Evolutionary conservation across 2,329 filamentous ascomycete genomes (phyloP).

Genomic region (Calonectria montana): DNA sequence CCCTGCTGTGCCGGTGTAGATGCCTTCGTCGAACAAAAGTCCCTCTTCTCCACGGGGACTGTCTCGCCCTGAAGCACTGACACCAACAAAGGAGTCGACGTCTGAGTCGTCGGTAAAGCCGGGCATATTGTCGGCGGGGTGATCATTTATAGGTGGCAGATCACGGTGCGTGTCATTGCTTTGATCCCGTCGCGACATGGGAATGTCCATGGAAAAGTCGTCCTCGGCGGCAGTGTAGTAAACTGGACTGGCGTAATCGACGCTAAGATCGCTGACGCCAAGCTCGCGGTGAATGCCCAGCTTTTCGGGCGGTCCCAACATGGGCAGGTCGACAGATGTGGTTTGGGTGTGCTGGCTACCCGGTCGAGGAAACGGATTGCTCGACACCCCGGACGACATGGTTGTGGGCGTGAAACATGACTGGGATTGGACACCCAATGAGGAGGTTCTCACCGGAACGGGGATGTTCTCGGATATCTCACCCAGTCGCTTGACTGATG

Average conservation of each 20-base stretch:
- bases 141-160: not conserved
- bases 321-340: conserved; percentile 56
- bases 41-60: conserved; percentile 34
- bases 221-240: conserved; percentile 31
- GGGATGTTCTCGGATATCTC: conserved; percentile 52
- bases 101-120: conserved; percentile 44
- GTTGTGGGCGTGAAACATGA: conserved; percentile 50
- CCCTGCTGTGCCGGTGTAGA: conserved; percentile 36
- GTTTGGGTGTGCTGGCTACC: conserved; percentile 58
- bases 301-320: conserved; percentile 34
- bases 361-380: conserved; percentile 52
- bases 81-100: conserved; percentile 41
- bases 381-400: conserved; percentile 49
- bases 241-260: not conserved
- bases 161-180: not conserved
- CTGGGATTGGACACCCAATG: conserved; percentile 51
- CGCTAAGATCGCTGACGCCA: conserved; percentile 9
- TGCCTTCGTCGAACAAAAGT: conserved; percentile 41
- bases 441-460: conserved; percentile 48
- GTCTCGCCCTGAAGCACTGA: conserved; percentile 28
- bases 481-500: conserved; percentile 38
- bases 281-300: conserved; percentile 36
- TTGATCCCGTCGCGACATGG: conserved; percentile 14
- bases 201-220: conserved; percentile 30
- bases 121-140: conserved; percentile 24